Conservation (phyloP, 805 yeast genomes). For the Lachancea meyersii region DNA sequence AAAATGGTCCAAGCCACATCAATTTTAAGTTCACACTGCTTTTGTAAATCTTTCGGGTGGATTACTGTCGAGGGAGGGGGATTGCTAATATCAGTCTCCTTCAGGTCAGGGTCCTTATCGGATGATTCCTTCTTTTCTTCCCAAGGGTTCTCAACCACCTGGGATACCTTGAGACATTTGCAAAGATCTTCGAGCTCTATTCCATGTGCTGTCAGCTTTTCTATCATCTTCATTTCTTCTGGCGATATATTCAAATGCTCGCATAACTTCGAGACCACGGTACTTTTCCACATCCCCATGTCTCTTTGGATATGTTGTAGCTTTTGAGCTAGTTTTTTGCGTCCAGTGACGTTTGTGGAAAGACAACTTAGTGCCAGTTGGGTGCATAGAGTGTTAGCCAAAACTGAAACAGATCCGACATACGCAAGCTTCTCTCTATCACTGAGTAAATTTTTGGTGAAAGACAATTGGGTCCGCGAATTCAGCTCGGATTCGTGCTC, state of each 20-base stretch:
- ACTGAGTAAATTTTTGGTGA: slow-evolving; percentile 73
- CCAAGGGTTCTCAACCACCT: slow-evolving; percentile 47
- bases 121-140: slow-evolving; percentile 14
- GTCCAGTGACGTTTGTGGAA: slow-evolving; percentile 43
- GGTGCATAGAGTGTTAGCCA: slow-evolving; percentile 74
- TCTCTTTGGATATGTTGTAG: slow-evolving; percentile 66
- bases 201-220: slow-evolving; percentile 77
- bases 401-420: slow-evolving; percentile 73
- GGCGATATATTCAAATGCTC: slow-evolving; percentile 70
- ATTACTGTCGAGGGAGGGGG: slow-evolving; percentile 16
- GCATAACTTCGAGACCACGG: slow-evolving; percentile 63
- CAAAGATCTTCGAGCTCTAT: slow-evolving; percentile 67
- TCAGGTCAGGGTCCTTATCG: not conserved
- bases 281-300: slow-evolving; percentile 78
- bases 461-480: slow-evolving; percentile 49
- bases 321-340: slow-evolving; percentile 46
- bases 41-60: slow-evolving; percentile 31
- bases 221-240: slow-evolving; percentile 85
- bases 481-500: slow-evolving; percentile 37
- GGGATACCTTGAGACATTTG: slow-evolving; percentile 48
- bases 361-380: slow-evolving; percentile 56
- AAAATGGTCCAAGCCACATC: slow-evolving; percentile 91
- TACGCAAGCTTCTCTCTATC: slow-evolving; percentile 90
- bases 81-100: slow-evolving; percentile 1
- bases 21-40: slow-evolving; percentile 43